phyloP scores from a whole-genome alignment of 1,284 basidiomycete genomes.

The Naganishia sp. region DNA sequence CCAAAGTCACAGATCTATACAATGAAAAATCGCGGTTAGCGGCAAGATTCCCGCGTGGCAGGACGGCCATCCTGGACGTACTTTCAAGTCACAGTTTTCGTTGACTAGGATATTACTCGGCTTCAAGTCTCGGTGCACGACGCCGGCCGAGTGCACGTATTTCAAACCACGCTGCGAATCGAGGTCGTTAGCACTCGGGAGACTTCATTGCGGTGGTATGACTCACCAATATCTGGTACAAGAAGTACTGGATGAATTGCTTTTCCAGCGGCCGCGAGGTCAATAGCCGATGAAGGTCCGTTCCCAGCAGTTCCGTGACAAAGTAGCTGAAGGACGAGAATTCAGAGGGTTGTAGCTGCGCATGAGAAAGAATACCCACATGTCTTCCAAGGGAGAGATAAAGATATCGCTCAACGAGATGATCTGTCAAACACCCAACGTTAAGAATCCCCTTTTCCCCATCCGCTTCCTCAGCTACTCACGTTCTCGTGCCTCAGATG shows the following conservation, averaged over 20 bases:
- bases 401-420: constrained; percentile 99
- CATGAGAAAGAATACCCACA: constrained; percentile 60
- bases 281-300: constrained; percentile 93
- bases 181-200: background rate
- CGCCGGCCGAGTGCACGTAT: constrained; percentile 99
- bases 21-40: no score
- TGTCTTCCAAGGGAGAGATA: constrained; percentile 96
- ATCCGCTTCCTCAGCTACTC: constrained; percentile 34
- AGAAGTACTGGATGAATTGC: constrained; percentile 99
- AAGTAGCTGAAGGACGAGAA: constrained; percentile 70
- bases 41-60: background rate
- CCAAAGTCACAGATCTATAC: constrained; percentile 80
- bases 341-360: background rate
- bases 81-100: constrained; percentile 97
- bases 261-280: constrained; percentile 97
- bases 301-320: constrained; percentile 98
- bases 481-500: constrained; percentile 99
- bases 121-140: constrained; percentile 99
- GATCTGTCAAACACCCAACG: constrained; percentile 62
- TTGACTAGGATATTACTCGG: constrained; percentile 99
- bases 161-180: constrained; percentile 81
- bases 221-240: constrained; percentile 93
- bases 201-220: background rate
- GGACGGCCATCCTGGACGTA: constrained; percentile 40
- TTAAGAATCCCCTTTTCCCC: background rate